A percentile compares a stretch with the other conserved stretches of the same genome.
Evolutionary conservation across 495 filamentous ascomycete genomes (phyloP).

Genomic region (Friedmanniomyces simplex): DNA sequence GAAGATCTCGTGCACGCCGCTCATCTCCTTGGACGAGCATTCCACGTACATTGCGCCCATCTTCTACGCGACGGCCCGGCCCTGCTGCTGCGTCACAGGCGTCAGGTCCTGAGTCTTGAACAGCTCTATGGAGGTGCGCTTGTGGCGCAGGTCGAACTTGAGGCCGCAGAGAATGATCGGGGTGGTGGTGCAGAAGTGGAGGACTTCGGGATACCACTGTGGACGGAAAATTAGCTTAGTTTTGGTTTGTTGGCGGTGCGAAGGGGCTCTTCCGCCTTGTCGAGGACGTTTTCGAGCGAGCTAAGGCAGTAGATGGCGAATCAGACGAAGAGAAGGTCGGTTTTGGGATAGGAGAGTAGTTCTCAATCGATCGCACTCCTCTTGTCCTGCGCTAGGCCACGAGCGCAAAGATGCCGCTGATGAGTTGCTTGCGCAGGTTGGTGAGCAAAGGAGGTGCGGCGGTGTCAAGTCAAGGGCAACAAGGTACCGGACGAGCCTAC

Average conservation of each 20-base stretch:
- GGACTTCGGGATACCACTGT: conserved; percentile 97
- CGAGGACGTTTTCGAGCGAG: conserved; percentile 94
- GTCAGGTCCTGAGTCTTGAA: conserved; percentile 96
- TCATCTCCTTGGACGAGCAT: conserved; percentile 96
- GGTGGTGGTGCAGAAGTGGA: conserved; percentile 96
- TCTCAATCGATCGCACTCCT: conserved; percentile 95
- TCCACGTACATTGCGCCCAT: conserved; percentile 96
- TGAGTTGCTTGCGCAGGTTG: conserved; percentile 69
- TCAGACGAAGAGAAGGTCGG: conserved; percentile 94
- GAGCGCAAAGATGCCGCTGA: conserved; percentile 90
- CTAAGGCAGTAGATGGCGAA: conserved; percentile 99
- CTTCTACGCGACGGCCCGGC: conserved; percentile 69
- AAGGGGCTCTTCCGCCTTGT: conserved; percentile 58
- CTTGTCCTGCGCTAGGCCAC: conserved; percentile 98
- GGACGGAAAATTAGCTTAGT: conserved; percentile 19
- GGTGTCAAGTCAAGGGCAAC: too few species aligned
- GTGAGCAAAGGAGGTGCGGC: too few species aligned
- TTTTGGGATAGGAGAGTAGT: conserved; percentile 94
- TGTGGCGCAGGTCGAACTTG: conserved; percentile 90
- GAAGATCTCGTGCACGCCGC: conserved; percentile 91
- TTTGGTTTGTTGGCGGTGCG: not conserved
- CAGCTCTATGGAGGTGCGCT: conserved; percentile 91
- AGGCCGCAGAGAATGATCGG: conserved; percentile 90
- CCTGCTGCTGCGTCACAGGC: conserved; percentile 85
- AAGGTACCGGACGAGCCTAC: too few species aligned